A percentile compares a stretch with the other conserved stretches of the same genome.
These are phyloP conservation scores for Lachancea nothofagi DNA, from an alignment of 805 yeast genomes.

Conservation along the genomic window DNA sequence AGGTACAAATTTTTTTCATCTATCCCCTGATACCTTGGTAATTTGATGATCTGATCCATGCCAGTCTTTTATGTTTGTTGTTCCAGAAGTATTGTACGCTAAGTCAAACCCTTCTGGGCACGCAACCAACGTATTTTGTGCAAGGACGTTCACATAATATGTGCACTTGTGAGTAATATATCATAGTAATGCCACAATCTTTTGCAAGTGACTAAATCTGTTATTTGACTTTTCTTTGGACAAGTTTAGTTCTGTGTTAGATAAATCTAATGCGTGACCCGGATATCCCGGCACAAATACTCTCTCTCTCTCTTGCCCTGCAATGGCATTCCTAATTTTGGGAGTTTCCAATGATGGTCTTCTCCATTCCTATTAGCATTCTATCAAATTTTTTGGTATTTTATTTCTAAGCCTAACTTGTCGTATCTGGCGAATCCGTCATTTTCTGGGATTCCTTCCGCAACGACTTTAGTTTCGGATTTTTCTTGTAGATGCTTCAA, in stretches of 20 bases:
- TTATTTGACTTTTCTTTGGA: slow-evolving; percentile 6
- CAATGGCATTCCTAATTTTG: slow-evolving; percentile 5
- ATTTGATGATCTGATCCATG: not conserved
- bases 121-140: slow-evolving; percentile 9
- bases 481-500: slow-evolving; percentile 1
- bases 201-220: slow-evolving; percentile 11
- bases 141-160: slow-evolving; percentile 11
- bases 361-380: slow-evolving; percentile 15
- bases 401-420: slow-evolving; percentile 14
- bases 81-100: slow-evolving; percentile 2
- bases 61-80: not conserved
- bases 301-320: not conserved
- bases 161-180: slow-evolving; percentile 14
- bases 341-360: slow-evolving; percentile 8
- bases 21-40: not conserved
- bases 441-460: slow-evolving; percentile 8
- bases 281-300: slow-evolving; percentile 13
- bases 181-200: slow-evolving; percentile 10
- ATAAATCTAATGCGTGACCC: slow-evolving; percentile 5
- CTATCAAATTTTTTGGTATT: slow-evolving; percentile 7
- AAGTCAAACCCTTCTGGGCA: not conserved
- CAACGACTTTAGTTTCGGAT: slow-evolving; percentile 15
- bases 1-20: no score
- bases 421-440: slow-evolving; percentile 14
- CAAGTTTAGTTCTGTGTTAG: slow-evolving; percentile 3